These are phyloP conservation scores for cucumber (Cucumis sativus) DNA, from an alignment of 306 rosid genomes.

Conservation along the genomic window DNA sequence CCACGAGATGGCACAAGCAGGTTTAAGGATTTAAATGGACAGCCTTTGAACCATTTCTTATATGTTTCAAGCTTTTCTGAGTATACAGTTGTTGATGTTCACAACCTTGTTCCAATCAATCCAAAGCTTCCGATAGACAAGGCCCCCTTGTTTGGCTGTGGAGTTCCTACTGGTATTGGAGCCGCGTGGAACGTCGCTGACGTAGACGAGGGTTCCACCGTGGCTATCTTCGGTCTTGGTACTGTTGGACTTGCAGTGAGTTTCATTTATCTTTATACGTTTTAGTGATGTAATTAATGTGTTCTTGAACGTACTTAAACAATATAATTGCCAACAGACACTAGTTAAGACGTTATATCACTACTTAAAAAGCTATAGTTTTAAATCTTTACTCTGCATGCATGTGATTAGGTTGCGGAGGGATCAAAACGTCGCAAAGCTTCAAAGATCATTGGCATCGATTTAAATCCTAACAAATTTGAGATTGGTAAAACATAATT, in stretches of 20 bases:
- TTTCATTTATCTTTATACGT: no score
- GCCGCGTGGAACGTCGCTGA: slow-evolving; percentile 63
- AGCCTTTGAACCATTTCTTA: slow-evolving; percentile 26
- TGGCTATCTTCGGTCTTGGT: slow-evolving; percentile 28
- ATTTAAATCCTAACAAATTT: slow-evolving; percentile 37
- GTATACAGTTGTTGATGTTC: slow-evolving; percentile 47
- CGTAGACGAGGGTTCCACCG: slow-evolving; percentile 49
- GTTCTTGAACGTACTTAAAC: no score
- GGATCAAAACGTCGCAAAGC: slow-evolving; percentile 58
- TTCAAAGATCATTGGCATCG: slow-evolving; percentile 54
- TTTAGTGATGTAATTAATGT: no score
- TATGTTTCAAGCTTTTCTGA: slow-evolving; percentile 49
- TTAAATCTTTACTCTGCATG: no score
- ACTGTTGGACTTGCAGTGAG: slow-evolving; percentile 38
- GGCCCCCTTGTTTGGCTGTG: slow-evolving; percentile 58
- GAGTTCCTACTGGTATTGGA: slow-evolving; percentile 59
- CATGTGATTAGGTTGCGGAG: slow-evolving; percentile 36
- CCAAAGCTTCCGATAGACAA: slow-evolving; percentile 27
- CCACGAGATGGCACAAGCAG: slow-evolving; percentile 45
- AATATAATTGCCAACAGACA: background rate
- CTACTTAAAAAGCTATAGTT: no score
- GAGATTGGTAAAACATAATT: slow-evolving; percentile 27
- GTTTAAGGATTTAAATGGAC: slow-evolving; percentile 42
- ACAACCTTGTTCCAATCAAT: slow-evolving; percentile 32
- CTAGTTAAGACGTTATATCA: no score